These are phyloP conservation scores for Tremellales sp. DNA, from an alignment of 1,284 basidiomycete species.

Conservation along the genomic window DNA sequence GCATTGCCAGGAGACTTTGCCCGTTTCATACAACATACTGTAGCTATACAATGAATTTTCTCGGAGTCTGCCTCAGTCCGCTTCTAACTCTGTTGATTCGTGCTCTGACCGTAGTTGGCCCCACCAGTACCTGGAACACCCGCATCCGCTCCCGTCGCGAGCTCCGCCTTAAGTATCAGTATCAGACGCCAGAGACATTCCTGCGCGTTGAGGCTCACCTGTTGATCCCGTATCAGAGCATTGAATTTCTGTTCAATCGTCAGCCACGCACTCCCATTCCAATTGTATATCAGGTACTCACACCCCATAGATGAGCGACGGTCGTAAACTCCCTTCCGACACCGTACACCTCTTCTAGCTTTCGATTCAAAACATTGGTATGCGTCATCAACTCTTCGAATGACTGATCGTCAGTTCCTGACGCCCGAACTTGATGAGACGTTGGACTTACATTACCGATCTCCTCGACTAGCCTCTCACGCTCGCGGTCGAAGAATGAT, in stretches of 20 bases:
- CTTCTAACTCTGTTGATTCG: not conserved
- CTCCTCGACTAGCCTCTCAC: conserved; percentile 43
- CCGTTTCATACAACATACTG: too few species aligned
- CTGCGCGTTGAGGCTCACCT: conserved; percentile 18
- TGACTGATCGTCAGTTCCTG: too few species aligned
- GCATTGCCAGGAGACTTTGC: too few species aligned
- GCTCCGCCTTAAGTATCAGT: conserved; percentile 17
- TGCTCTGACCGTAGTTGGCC: conserved; percentile 34
- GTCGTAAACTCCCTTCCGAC: conserved; percentile 92
- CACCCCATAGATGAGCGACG: conserved; percentile 78
- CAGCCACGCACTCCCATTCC: not conserved
- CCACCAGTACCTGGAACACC: conserved; percentile 45
- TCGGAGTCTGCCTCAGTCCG: too few species aligned
- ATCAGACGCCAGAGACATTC: not conserved
- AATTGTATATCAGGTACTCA: conserved; percentile 13
- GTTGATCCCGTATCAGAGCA: conserved; percentile 38
- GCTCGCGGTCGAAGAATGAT: conserved; percentile 46
- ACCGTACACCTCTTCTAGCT: conserved; percentile 82
- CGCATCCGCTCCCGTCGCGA: conserved; percentile 25
- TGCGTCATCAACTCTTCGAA: conserved; percentile 81
- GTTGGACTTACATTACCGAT: conserved; percentile 43
- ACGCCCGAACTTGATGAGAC: too few species aligned
- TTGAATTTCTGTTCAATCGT: conserved; percentile 30
- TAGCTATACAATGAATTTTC: too few species aligned
- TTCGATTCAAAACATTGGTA: conserved; percentile 85